Conservation (phyloP, 768 basidiomycete genomes). For the Kwoniella mangroviensis region DNA sequence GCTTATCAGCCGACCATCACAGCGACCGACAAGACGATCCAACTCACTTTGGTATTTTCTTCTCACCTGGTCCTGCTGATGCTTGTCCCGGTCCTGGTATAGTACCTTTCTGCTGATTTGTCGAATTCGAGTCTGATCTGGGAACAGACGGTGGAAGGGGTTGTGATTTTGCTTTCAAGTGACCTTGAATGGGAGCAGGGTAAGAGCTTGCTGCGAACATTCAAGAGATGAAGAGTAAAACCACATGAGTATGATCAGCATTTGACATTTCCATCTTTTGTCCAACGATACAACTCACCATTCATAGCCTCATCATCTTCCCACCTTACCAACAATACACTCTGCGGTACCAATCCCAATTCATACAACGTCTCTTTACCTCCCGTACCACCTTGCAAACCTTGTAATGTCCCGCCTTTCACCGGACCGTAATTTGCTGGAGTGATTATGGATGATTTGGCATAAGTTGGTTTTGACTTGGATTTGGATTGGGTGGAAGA, state of each 20-base stretch:
- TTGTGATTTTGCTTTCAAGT: conserved; percentile 44
- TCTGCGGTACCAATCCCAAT: conserved; percentile 55
- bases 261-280: too few relatives aligned
- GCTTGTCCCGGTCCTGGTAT: not conserved
- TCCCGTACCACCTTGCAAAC: conserved; percentile 45
- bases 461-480: conserved; percentile 14
- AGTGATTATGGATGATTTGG: conserved; percentile 37
- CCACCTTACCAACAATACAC: conserved; percentile 52
- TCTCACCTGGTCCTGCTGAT: conserved; percentile 33
- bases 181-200: conserved; percentile 47
- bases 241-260: too few relatives aligned
- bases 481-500: conserved; percentile 17
- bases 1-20: not conserved
- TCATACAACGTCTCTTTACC: conserved; percentile 47
- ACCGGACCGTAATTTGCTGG: conserved; percentile 49
- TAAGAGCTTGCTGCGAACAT: conserved; percentile 39
- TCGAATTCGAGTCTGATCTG: conserved; percentile 10
- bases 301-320: conserved; percentile 56
- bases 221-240: not conserved
- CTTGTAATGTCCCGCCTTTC: conserved; percentile 30
- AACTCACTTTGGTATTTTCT: conserved; percentile 57
- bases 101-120: not conserved
- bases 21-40: not conserved
- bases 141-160: conserved; percentile 44
- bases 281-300: conserved; percentile 35